Conservation (phyloP, 2,329 filamentous ascomycete species). For the Trichophyton benhamiae region DNA sequence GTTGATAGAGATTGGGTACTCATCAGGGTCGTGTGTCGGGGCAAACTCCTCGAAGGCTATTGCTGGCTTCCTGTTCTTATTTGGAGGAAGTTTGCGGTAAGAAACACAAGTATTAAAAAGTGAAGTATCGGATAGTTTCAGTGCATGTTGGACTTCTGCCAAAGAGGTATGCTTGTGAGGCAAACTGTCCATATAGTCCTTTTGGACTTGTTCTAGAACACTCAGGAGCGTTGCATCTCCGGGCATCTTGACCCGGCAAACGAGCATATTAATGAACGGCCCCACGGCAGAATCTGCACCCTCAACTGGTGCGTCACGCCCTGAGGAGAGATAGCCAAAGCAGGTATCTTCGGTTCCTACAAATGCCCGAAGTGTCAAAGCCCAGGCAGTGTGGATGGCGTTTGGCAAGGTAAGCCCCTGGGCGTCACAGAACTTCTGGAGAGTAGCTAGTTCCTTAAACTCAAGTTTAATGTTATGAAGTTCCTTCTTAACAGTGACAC, state of each 20-base stretch:
- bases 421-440: slow-evolving; percentile 31
- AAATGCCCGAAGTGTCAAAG: slow-evolving; percentile 47
- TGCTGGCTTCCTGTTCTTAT: slow-evolving; percentile 15
- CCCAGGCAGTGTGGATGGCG: slow-evolving; percentile 60
- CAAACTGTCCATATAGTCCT: slow-evolving; percentile 36
- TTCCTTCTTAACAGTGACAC: slow-evolving; percentile 14
- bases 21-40: slow-evolving; percentile 37
- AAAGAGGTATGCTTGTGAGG: slow-evolving; percentile 34
- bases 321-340: slow-evolving; percentile 17
- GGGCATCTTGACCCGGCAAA: slow-evolving; percentile 14
- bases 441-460: slow-evolving; percentile 19
- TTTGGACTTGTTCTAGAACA: slow-evolving; percentile 32
- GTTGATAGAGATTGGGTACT: slow-evolving; percentile 38
- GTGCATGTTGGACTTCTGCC: slow-evolving; percentile 36
- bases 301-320: slow-evolving; percentile 14
- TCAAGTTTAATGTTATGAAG: slow-evolving; percentile 23
- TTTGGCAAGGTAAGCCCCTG: slow-evolving; percentile 39
- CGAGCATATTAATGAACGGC: slow-evolving; percentile 18
- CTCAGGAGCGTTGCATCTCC: slow-evolving; percentile 24
- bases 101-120: slow-evolving; percentile 41
- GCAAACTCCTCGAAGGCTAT: slow-evolving; percentile 30
- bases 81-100: slow-evolving; percentile 32
- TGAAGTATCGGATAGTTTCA: slow-evolving; percentile 27
- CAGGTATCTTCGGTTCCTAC: slow-evolving; percentile 54
- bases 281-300: slow-evolving; percentile 16